Evolutionary conservation across 2,329 filamentous ascomycete genomes (phyloP).

Genomic region (Xylaria sp.): DNA sequence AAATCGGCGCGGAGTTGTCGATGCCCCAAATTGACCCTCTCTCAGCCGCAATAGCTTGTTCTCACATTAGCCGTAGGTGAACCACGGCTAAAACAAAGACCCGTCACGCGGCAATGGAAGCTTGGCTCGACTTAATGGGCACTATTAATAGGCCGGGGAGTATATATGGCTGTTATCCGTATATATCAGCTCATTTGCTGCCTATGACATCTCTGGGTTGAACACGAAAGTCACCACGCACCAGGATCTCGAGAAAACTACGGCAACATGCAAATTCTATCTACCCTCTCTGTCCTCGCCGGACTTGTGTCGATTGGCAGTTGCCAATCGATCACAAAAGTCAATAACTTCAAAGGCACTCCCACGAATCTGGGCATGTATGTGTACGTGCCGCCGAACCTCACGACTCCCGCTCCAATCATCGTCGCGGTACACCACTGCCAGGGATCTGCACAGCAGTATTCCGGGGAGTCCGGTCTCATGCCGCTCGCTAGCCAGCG

Average conservation of each 20-base stretch:
- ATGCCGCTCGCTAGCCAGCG: slow-evolving; percentile 62
- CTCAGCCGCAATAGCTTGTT: slow-evolving; percentile 14
- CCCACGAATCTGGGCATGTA: slow-evolving; percentile 51
- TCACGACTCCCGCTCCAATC: slow-evolving; percentile 53
- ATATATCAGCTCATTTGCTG: slow-evolving; percentile 21
- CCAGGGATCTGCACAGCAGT: slow-evolving; percentile 62
- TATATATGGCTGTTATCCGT: not conserved
- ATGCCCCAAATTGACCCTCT: slow-evolving; percentile 26
- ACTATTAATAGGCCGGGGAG: slow-evolving; percentile 19
- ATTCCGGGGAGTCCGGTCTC: slow-evolving; percentile 62
- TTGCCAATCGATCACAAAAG: slow-evolving; percentile 45
- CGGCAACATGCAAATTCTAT: slow-evolving; percentile 34
- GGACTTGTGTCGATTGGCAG: slow-evolving; percentile 44
- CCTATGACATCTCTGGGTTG: slow-evolving; percentile 4
- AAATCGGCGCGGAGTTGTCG: slow-evolving; percentile 29
- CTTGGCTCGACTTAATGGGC: slow-evolving; percentile 20
- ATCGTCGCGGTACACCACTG: slow-evolving; percentile 68
- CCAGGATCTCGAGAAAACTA: slow-evolving; percentile 6
- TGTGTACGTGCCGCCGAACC: slow-evolving; percentile 48
- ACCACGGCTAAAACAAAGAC: slow-evolving; percentile 35
- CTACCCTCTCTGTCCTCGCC: slow-evolving; percentile 40
- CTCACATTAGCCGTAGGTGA: slow-evolving; percentile 35
- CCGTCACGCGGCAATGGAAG: slow-evolving; percentile 28
- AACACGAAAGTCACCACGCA: slow-evolving; percentile 3
- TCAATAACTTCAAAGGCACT: slow-evolving; percentile 48